Base-by-base conservation (phyloP, 306 rosid species). In the Cucurbita argyrosperma region DNA sequence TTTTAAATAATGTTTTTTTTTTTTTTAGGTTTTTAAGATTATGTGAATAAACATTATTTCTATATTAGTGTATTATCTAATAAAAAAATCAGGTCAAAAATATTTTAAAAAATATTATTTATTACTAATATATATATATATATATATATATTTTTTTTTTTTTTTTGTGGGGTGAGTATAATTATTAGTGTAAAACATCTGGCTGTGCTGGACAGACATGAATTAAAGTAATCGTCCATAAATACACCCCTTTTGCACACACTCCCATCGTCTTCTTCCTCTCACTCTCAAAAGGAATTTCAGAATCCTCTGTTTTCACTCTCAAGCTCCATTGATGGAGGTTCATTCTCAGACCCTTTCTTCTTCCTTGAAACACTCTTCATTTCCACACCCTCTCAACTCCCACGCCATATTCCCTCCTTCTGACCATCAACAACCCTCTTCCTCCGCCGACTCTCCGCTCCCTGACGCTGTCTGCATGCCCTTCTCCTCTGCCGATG, bases 281-380 rank as follows among this genome's bases (percentile, higher is more conserved):
- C 40, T 46, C 40, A 23, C 42, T 47, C 55, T 2, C 10, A 1
- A 1, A 5, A 35, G 1, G 10, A 47, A 6, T 26, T 68, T 49
- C 43, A 68, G 52, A 68, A 43, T 46, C 40, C 56, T 49, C 74
- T 49, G 58, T 69, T 47, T 47, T 35, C 4, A 15, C 9, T 23
- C 43, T 13, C 57, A 7, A 9, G 14, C 43, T 61, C 14, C 19
- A 39, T 37, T 60, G 66, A 84, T 89, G 95, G 84, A 86, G 77
- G 81, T 83, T 77, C 85, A 87, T 18, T 43, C 87, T 18, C 92
- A 77, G 39, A 9, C 40, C 79, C 73, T 62, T 53, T 71, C 89
- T 5, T 9, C 23, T 66, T 7, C 37, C 74, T 72, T 82, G 62
- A 79, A 77, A 21, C 76, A 47, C 19, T 65, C 65, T 4, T 51